A percentile compares a stretch with the other conserved stretches of the same genome.
Evolutionary conservation across 2,329 filamentous ascomycete species (phyloP).

Genomic region (Fusarium oligoseptatum): DNA sequence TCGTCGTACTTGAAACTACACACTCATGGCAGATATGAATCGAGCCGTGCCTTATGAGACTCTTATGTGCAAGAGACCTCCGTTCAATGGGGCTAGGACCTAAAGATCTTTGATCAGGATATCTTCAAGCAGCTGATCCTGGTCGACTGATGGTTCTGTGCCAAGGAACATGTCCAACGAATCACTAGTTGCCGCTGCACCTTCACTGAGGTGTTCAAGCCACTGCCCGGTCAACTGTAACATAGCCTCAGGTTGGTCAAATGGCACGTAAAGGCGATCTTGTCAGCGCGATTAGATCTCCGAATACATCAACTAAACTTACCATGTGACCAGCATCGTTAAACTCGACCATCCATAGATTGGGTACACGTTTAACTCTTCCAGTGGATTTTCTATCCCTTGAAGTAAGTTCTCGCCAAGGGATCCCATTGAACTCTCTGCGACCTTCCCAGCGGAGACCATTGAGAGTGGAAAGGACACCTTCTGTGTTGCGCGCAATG

Average conservation of each 20-base stretch:
- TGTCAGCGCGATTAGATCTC: not conserved
- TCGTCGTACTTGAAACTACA: no score
- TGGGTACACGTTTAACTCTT: not conserved
- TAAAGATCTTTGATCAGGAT: not conserved
- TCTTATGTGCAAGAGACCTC: no score
- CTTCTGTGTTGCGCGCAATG: not conserved
- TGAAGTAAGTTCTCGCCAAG: not conserved
- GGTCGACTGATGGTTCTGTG: not conserved
- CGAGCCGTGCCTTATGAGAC: no score
- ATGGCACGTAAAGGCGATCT: not conserved
- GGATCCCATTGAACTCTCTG: not conserved
- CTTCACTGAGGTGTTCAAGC: not conserved
- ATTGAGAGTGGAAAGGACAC: not conserved
- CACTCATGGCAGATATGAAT: no score
- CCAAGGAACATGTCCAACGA: not conserved
- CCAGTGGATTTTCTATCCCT: not conserved
- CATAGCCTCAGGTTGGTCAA: not conserved
- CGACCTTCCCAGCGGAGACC: not conserved
- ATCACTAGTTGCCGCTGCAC: not conserved
- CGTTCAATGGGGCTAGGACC: no score
- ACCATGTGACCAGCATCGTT: not conserved
- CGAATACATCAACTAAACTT: rapidly evolving
- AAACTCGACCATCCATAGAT: not conserved
- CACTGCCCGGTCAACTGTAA: not conserved
- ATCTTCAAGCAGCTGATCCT: not conserved